Percentiles rank a stretch among this genome's conserved stretches.
phyloP scores from a whole-genome alignment of 305 asterid species.

The Solanum aculeatissimum region DNA sequence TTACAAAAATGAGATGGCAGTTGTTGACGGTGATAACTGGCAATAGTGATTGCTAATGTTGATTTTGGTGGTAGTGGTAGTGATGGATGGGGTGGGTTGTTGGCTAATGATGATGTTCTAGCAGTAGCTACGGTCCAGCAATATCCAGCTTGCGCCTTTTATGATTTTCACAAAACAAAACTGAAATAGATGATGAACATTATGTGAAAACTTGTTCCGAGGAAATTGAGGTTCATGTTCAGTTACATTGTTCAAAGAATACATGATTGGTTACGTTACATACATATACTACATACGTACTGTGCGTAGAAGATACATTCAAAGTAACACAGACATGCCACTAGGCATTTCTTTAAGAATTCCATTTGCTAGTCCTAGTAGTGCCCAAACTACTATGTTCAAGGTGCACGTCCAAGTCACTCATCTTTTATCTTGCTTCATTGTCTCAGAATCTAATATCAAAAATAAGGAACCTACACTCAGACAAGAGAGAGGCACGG shows the following conservation, averaged over 20 bases:
- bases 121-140: not conserved
- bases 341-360: not conserved
- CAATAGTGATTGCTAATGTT: not conserved
- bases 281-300: not conserved
- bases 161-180: not conserved
- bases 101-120: not conserved
- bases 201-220: not conserved
- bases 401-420: not conserved
- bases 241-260: not conserved
- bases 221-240: not conserved
- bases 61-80: not conserved
- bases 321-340: not conserved
- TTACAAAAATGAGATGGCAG: not conserved
- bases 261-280: not conserved
- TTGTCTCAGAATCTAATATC: not conserved
- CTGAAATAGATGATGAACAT: not conserved
- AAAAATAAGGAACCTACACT: not conserved
- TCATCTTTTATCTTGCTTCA: not conserved
- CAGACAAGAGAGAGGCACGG: not conserved
- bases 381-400: not conserved
- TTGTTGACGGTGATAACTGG: not conserved
- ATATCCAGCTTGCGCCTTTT: not conserved
- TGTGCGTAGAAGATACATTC: not conserved
- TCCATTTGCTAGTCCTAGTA: not conserved
- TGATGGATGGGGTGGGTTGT: not conserved